Base-by-base conservation (phyloP, 139 green algal genomes). In the Desmodesmus armatus region DNA sequence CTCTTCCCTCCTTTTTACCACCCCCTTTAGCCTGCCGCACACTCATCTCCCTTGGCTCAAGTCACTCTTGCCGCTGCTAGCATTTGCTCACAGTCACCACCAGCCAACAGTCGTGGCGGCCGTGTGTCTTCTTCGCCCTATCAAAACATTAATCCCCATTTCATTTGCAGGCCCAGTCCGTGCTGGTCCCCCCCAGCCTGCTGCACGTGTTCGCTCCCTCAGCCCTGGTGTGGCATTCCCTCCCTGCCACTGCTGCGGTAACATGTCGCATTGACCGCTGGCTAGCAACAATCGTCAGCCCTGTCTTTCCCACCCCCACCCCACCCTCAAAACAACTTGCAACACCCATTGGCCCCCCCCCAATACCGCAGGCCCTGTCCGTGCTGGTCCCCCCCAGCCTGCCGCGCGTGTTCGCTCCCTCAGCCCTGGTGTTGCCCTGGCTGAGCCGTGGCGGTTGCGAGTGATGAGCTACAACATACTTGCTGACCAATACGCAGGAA, bases 391-490 rank as follows among this genome's bases (percentile, higher is more conserved):
- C 0, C 19, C 13, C 2, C 41, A 81, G 5, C 35, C 44, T 0
- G 82, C 89, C 3, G 85, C 75, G 2, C 63, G 58, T 29, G 21
- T 77, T 11, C 86, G 89, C 13, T 43, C 82, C 69, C 53, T 87
- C 29, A 29, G 49, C 53, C 72, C 85, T 75, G 39, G 37, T 37
- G 35, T 29, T 66, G 15, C 65, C 39, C 73, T 69, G 49, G 65
- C 63, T 21, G 47, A 66, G 60, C 39, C 79, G 78, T 79, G 73
- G 35, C 15, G 65, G 15, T 87, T 98, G 25, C 85, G 96, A 0
- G 87, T 97, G 3, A 79, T 98, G 73, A 96, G 93, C 35, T 98
- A 98, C 92, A 98, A 98, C 93, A 94, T 98, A 70, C 88, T 98
- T 73, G 96, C 96, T 7, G 96, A 98, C 91, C 94, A 98, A 88